Evolutionary conservation across 495 filamentous ascomycete species (phyloP).

Genomic region (Aspergillus bridgeri): DNA sequence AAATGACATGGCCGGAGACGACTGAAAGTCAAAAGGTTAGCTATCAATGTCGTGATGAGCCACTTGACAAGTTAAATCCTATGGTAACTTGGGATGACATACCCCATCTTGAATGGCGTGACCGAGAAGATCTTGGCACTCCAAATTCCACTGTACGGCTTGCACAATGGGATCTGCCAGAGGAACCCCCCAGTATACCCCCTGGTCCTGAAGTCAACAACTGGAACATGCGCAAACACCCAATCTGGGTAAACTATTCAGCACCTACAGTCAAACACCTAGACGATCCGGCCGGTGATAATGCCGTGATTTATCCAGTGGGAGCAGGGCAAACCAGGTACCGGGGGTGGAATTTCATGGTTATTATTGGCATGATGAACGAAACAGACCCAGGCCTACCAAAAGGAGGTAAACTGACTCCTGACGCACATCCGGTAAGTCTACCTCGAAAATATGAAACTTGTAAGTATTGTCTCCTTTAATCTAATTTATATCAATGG

Average conservation of each 20-base stretch:
- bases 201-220: not conserved
- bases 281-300: not conserved
- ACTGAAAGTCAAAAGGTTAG: no score
- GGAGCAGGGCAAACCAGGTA: not conserved
- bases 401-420: not conserved
- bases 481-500: constrained; percentile 51
- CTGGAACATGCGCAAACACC: constrained; percentile 11
- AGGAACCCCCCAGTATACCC: not conserved
- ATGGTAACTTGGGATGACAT: constrained; percentile 1
- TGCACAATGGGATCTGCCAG: not conserved
- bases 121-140: not conserved
- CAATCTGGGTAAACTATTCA: constrained; percentile 11
- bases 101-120: not conserved
- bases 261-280: constrained; percentile 12
- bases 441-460: not conserved
- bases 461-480: no score
- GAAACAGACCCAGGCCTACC: not conserved
- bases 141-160: not conserved
- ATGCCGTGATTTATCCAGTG: constrained; percentile 39
- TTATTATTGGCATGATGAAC: constrained; percentile 2
- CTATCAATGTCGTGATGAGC: constrained; percentile 2
- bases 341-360: constrained; percentile 6
- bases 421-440: constrained; percentile 6
- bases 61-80: not conserved
- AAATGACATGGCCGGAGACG: no score